Percentiles rank a stretch among this genome's conserved stretches.
These are phyloP conservation scores for Nepenthes alata DNA, from an alignment of 179 eudicot genomes.

Conservation along the genomic window DNA sequence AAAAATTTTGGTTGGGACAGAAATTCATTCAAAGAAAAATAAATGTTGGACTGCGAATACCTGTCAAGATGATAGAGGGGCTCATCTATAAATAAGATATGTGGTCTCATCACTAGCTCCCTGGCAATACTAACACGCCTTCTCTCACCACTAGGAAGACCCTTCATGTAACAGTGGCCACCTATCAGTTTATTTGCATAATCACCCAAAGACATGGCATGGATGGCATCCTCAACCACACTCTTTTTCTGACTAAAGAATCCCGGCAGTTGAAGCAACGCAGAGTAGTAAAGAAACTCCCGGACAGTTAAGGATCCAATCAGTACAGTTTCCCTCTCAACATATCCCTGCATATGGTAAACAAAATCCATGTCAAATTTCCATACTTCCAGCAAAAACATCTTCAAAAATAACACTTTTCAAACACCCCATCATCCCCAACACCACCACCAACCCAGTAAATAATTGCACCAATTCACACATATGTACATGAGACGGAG, in stretches of 20 bases:
- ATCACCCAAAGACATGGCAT: conserved; percentile 88
- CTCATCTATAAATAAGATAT: conserved; percentile 75
- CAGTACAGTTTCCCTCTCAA: conserved; percentile 77
- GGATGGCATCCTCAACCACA: conserved; percentile 86
- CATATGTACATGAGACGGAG: too few species aligned
- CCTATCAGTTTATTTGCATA: conserved; percentile 89
- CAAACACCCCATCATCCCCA: too few species aligned
- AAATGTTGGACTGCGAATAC: conserved; percentile 14
- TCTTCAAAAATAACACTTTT: background rate
- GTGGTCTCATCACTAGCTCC: conserved; percentile 95
- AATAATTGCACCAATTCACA: too few species aligned
- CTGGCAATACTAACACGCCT: conserved; percentile 92
- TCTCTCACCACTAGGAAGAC: conserved; percentile 89
- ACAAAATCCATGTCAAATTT: conserved; percentile 1
- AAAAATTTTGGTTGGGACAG: too few species aligned
- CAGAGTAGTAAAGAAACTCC: conserved; percentile 91
- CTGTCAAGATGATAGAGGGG: conserved; percentile 99
- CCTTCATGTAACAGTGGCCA: conserved; percentile 94
- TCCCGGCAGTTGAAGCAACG: conserved; percentile 95
- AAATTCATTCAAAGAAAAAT: background rate
- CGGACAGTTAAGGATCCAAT: conserved; percentile 92
- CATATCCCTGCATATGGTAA: conserved; percentile 59
- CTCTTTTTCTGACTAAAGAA: conserved; percentile 65
- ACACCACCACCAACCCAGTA: too few species aligned
- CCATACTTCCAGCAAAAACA: conserved; percentile 1